These are phyloP conservation scores for Trypanosoma boissoni DNA, from an alignment of 208 protist species.

Conservation along the genomic window DNA sequence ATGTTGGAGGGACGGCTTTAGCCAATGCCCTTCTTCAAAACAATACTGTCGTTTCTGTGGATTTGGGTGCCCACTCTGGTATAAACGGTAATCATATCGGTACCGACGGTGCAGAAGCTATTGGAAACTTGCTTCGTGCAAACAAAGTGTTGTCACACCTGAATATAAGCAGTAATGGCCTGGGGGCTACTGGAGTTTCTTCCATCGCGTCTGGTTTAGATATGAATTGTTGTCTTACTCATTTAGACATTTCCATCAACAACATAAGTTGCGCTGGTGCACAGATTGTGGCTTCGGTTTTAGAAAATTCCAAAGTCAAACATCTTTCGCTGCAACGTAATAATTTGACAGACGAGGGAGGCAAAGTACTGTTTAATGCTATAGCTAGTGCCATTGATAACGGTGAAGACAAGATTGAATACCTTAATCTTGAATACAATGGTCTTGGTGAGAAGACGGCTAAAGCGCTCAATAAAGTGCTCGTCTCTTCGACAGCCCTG, in stretches of 20 bases:
- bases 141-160: slow-evolving; percentile 86
- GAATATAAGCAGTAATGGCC: slow-evolving; percentile 87
- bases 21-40: slow-evolving; percentile 81
- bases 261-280: slow-evolving; percentile 78
- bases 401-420: slow-evolving; percentile 54
- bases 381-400: slow-evolving; percentile 54
- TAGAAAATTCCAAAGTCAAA: slow-evolving; percentile 53
- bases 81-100: slow-evolving; percentile 92
- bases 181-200: slow-evolving; percentile 66
- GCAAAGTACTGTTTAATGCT: slow-evolving; percentile 52
- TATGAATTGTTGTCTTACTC: slow-evolving; percentile 72
- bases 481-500: slow-evolving; percentile 42
- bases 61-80: slow-evolving; percentile 82
- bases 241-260: slow-evolving; percentile 86
- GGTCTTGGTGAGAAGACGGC: slow-evolving; percentile 47
- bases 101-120: slow-evolving; percentile 66
- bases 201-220: slow-evolving; percentile 59
- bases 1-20: slow-evolving; percentile 68
- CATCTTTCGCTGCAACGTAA: slow-evolving; percentile 74
- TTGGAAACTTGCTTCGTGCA: slow-evolving; percentile 67
- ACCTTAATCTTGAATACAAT: slow-evolving; percentile 75
- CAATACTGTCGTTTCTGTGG: slow-evolving; percentile 88
- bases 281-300: slow-evolving; percentile 45
- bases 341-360: slow-evolving; percentile 67
- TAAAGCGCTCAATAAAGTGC: slow-evolving; percentile 45